Evolutionary conservation across 169 alveolate species (phyloP).

Genomic region (Plasmodium yoelii): DNA sequence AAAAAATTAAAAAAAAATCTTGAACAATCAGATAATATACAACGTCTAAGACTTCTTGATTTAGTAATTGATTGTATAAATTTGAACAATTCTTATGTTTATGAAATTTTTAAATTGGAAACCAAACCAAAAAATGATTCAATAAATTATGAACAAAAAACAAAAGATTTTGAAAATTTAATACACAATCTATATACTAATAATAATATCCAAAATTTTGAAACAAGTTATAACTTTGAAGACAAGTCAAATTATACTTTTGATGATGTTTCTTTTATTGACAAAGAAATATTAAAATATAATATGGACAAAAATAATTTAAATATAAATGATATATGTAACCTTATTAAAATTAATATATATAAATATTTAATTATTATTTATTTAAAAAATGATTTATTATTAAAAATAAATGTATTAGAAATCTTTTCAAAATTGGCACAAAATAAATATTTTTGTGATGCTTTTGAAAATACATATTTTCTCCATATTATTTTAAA

Average conservation of each 20-base stretch:
- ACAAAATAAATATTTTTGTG: conserved; percentile 18
- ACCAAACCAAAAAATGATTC: not conserved
- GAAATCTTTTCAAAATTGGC: conserved; percentile 60
- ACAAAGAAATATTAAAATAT: not conserved
- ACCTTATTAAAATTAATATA: conserved; percentile 48
- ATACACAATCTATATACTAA: not conserved
- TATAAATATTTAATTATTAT: conserved; percentile 58
- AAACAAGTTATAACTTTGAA: conserved; percentile 8
- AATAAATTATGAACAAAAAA: not conserved
- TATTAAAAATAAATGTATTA: conserved; percentile 69
- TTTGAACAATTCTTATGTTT: conserved; percentile 16
- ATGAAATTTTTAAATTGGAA: conserved; percentile 10
- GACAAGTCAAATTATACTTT: not conserved
- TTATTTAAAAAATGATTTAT: conserved; percentile 65
- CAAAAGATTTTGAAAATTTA: too few relatives aligned
- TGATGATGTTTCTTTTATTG: conserved; percentile 24
- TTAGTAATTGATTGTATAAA: conserved; percentile 40
- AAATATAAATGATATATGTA: conserved; percentile 14
- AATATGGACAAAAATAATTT: conserved; percentile 48
- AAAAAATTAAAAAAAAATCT: conserved; percentile 32
- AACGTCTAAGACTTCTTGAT: conserved; percentile 56
- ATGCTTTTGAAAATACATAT: conserved; percentile 15
- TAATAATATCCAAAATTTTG: not conserved
- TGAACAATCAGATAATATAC: conserved; percentile 46
- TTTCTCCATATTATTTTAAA: conserved; percentile 29